These are phyloP conservation scores for Mycena albidolilacea DNA, from an alignment of 768 basidiomycete genomes.

Conservation along the genomic window DNA sequence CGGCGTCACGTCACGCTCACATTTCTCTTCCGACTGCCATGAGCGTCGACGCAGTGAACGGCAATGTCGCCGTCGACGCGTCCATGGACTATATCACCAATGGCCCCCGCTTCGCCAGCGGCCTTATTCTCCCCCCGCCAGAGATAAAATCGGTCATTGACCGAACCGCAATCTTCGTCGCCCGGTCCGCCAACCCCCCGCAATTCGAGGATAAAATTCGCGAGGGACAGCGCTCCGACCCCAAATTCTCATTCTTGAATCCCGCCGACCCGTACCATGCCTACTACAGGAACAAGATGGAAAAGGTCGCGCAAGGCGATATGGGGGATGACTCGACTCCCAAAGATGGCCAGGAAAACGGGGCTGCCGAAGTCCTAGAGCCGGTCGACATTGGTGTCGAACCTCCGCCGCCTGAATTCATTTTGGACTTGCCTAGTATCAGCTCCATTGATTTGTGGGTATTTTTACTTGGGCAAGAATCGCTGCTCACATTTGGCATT, in stretches of 20 bases:
- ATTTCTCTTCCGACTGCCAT: conserved; percentile 55
- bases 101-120: conserved; percentile 75
- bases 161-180: conserved; percentile 92
- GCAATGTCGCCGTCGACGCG: conserved; percentile 57
- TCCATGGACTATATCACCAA: conserved; percentile 48
- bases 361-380: conserved; percentile 53
- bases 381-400: conserved; percentile 77
- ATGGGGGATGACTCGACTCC: conserved; percentile 70
- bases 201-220: conserved; percentile 98
- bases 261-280: conserved; percentile 98
- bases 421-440: conserved; percentile 89
- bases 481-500: conserved; percentile 2
- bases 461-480: neutral
- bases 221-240: conserved; percentile 95
- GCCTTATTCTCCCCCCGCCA: conserved; percentile 95
- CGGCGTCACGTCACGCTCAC: conserved; percentile 18
- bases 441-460: conserved; percentile 92
- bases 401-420: conserved; percentile 87
- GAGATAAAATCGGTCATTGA: conserved; percentile 98
- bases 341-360: conserved; percentile 61
- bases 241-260: conserved; percentile 99
- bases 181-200: conserved; percentile 93
- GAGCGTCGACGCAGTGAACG: conserved; percentile 59
- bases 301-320: conserved; percentile 84
- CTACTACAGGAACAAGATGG: conserved; percentile 95